phyloP scores from a whole-genome alignment of 768 basidiomycete genomes.

The Russula sp. region DNA sequence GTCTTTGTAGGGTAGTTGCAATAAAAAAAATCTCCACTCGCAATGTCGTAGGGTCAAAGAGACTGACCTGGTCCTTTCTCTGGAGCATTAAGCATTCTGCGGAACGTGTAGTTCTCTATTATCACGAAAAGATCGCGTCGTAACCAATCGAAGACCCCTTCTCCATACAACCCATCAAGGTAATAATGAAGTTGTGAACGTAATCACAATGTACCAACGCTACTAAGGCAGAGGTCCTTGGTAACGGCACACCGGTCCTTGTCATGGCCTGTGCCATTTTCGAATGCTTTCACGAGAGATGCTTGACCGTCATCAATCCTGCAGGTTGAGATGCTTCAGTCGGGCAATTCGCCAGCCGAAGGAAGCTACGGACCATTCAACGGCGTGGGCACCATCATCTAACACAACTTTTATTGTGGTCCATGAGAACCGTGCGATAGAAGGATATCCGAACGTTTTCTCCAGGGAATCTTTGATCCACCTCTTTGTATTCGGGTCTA shows the following conservation, averaged over 20 bases:
- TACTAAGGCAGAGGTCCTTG: constrained; percentile 66
- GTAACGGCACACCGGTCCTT: constrained; percentile 66
- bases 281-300: constrained; percentile 68
- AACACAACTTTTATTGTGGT: constrained; percentile 81
- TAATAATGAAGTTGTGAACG: not conserved
- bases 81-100: not conserved
- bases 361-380: constrained; percentile 61
- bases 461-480: constrained; percentile 76
- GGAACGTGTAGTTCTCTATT: not conserved
- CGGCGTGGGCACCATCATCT: constrained; percentile 69
- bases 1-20: too few relatives aligned
- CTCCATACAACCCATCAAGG: not conserved
- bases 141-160: not conserved
- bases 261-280: constrained; percentile 59
- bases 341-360: not conserved
- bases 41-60: too few relatives aligned
- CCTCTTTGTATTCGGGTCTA: constrained; percentile 87
- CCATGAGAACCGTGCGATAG: constrained; percentile 91
- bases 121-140: not conserved
- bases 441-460: constrained; percentile 88
- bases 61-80: too few relatives aligned
- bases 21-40: too few relatives aligned
- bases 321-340: not conserved
- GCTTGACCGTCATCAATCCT: constrained; percentile 86
- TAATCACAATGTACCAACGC: constrained; percentile 57